Evolutionary conservation across 345 rosid species (phyloP).

Genomic region (Trapa incisa): DNA sequence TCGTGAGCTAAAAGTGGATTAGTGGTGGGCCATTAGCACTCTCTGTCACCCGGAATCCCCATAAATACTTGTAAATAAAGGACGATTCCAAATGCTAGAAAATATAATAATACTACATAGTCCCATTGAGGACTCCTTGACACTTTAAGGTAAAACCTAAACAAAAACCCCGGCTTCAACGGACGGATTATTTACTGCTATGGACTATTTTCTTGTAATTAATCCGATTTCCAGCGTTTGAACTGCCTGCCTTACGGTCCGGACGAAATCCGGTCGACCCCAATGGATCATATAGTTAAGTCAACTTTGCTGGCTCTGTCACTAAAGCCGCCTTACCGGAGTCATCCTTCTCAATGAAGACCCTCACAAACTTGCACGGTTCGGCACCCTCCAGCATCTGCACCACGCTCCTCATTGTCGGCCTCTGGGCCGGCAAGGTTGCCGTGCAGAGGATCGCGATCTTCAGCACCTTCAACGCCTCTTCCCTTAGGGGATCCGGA

Average conservation of each 20-base stretch:
- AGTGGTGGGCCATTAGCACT: too few relatives aligned
- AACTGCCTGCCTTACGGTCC: not conserved
- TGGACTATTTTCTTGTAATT: not conserved
- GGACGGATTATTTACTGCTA: not conserved
- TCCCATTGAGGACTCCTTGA: not conserved
- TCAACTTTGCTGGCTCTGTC: conserved; percentile 3
- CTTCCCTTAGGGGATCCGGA: conserved; percentile 7
- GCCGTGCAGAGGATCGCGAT: conserved; percentile 15
- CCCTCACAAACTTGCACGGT: conserved; percentile 8
- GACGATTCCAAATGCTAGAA: too few relatives aligned
- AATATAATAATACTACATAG: not conserved
- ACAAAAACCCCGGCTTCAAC: not conserved
- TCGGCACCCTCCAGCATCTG: conserved; percentile 17
- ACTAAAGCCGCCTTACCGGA: conserved; percentile 2
- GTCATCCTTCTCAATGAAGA: conserved; percentile 9
- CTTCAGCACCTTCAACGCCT: conserved; percentile 10
- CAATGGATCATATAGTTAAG: not conserved
- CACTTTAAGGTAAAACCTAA: not conserved
- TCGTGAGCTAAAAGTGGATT: too few relatives aligned
- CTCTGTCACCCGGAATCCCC: too few relatives aligned
- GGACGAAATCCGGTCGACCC: not conserved
- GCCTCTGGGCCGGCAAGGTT: conserved; percentile 9
- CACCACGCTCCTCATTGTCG: conserved; percentile 16
- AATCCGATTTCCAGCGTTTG: not conserved
- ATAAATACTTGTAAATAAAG: too few relatives aligned